Percentiles rank a stretch among this genome's conserved stretches.
Evolutionary conservation across 331 rosid genomes (phyloP).

Genomic region (Malus hybrid): DNA sequence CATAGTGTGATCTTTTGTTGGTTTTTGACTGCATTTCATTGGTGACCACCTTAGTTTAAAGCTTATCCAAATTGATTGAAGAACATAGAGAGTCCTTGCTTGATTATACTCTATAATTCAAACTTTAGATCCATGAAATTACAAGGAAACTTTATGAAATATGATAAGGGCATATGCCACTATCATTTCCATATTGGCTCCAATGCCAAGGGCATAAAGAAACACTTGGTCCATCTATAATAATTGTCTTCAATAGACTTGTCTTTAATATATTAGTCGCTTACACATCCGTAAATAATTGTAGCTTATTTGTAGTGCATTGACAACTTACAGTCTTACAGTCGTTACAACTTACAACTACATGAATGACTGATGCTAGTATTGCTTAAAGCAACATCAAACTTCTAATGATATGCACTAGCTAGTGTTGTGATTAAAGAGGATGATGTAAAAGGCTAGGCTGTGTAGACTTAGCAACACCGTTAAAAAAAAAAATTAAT

Average conservation of each 20-base stretch:
- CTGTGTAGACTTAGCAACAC: no score
- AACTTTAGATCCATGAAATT: background rate
- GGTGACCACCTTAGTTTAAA: background rate
- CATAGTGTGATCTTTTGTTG: background rate
- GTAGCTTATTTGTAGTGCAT: rapidly evolving
- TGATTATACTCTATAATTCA: background rate
- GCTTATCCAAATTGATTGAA: background rate
- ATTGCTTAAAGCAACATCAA: no score
- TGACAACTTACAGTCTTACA: rapidly evolving
- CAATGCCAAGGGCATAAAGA: background rate
- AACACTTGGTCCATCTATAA: background rate
- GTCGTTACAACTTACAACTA: no score
- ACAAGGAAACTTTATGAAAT: background rate
- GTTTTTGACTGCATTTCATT: conserved; percentile 1
- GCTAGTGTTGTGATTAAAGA: background rate
- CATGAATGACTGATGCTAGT: no score
- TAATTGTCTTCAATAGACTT: background rate
- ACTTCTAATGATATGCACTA: no score
- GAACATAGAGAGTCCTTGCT: background rate
- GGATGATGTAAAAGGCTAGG: background rate
- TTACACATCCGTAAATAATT: no score
- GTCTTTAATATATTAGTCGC: no score
- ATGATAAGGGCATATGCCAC: background rate
- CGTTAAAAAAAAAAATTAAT: no score
- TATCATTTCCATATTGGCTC: background rate